Conservation (phyloP, 768 basidiomycete species). For the Sporobolomyces phaffii region DNA sequence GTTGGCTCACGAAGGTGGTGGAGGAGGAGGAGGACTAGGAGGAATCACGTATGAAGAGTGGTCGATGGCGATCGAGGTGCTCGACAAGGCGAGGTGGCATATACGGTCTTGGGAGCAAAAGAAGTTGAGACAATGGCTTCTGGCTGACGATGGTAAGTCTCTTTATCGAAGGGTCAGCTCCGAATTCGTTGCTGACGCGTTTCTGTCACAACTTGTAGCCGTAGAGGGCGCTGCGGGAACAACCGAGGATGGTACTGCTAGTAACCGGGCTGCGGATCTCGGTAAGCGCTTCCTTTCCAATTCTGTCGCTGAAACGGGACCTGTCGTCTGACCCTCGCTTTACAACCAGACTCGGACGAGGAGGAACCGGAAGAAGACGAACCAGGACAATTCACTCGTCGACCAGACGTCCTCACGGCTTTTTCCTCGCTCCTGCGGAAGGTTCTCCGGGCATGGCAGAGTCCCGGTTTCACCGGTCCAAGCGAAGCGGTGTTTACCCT, state of each 20-base stretch:
- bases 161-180: background rate
- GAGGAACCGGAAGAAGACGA: constrained; percentile 12
- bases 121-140: constrained; percentile 31
- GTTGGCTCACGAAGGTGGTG: background rate
- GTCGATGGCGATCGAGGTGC: constrained; percentile 42
- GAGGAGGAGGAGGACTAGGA: constrained; percentile 10
- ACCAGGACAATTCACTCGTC: constrained; percentile 17
- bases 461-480: constrained; percentile 35
- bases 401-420: constrained; percentile 31
- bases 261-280: background rate
- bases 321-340: too few relatives aligned
- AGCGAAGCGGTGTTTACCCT: constrained; percentile 41
- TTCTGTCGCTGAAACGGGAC: too few relatives aligned
- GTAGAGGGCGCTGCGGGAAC: background rate
- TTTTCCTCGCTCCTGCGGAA: constrained; percentile 35
- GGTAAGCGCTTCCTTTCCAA: too few relatives aligned
- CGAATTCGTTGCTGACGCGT: background rate
- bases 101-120: constrained; percentile 36
- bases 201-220: background rate
- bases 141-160: constrained; percentile 28
- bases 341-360: constrained; percentile 26
- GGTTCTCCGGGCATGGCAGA: constrained; percentile 33
- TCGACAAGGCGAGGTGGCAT: constrained; percentile 34
- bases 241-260: background rate
- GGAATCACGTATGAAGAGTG: constrained; percentile 41